phyloP scores from a whole-genome alignment of 179 eudicot species.

The Monotropa hypopitys region DNA sequence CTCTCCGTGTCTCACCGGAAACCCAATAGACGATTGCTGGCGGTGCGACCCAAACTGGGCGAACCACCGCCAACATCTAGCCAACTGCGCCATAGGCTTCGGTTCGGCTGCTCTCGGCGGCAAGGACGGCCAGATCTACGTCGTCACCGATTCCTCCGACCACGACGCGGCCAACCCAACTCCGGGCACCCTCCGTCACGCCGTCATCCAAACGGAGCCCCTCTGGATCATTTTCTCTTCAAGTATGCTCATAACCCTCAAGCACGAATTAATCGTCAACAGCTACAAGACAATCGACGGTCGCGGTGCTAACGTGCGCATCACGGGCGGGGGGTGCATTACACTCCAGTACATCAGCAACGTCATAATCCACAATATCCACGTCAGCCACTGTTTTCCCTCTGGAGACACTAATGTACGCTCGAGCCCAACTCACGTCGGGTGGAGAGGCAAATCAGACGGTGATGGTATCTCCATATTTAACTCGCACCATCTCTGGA shows the following conservation, averaged over 20 bases:
- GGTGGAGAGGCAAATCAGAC: slow-evolving; percentile 45
- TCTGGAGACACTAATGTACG: slow-evolving; percentile 63
- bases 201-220: slow-evolving; percentile 66
- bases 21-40: slow-evolving; percentile 81
- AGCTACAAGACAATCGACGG: slow-evolving; percentile 80
- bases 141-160: slow-evolving; percentile 68
- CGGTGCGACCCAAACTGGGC: slow-evolving; percentile 67
- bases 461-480: slow-evolving; percentile 86
- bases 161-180: slow-evolving; percentile 51
- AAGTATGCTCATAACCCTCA: slow-evolving; percentile 53
- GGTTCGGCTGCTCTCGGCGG: slow-evolving; percentile 73
- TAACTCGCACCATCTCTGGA: slow-evolving; percentile 59
- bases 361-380: slow-evolving; percentile 63
- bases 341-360: slow-evolving; percentile 60
- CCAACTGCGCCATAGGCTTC: slow-evolving; percentile 66
- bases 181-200: slow-evolving; percentile 73
- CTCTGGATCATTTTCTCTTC: slow-evolving; percentile 72
- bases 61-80: slow-evolving; percentile 50
- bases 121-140: slow-evolving; percentile 60
- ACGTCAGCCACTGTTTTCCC: slow-evolving; percentile 59
- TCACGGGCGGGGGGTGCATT: slow-evolving; percentile 76
- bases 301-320: slow-evolving; percentile 60
- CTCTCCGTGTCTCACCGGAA: slow-evolving; percentile 39
- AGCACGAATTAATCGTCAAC: slow-evolving; percentile 65
- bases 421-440: slow-evolving; percentile 66